Evolutionary conservation across 2,329 filamentous ascomycete genomes (phyloP).

Genomic region (Xylariaceae sp.): DNA sequence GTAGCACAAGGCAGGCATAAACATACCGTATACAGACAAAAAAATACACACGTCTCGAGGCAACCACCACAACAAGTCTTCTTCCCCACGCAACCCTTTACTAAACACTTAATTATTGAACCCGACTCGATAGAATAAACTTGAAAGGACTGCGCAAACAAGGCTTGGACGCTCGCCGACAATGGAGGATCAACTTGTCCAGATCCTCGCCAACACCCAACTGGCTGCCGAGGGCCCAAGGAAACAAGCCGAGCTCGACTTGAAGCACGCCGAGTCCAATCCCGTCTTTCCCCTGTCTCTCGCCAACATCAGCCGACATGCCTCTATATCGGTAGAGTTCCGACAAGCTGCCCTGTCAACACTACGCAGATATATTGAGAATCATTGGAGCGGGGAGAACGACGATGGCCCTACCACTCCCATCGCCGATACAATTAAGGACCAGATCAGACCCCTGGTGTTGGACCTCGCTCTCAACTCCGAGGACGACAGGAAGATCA

Average conservation of each 20-base stretch:
- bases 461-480: constrained; percentile 77
- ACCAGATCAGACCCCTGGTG: constrained; percentile 73
- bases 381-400: constrained; percentile 80
- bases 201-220: constrained; percentile 87
- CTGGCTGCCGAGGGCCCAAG: constrained; percentile 75
- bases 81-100: not conserved
- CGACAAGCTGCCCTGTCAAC: constrained; percentile 83
- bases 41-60: too few species aligned
- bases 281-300: constrained; percentile 80
- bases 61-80: not conserved
- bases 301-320: constrained; percentile 79
- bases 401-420: constrained; percentile 70
- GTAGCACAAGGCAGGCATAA: too few species aligned
- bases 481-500: constrained; percentile 83
- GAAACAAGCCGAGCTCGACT: constrained; percentile 84
- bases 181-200: constrained; percentile 93
- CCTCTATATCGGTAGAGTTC: constrained; percentile 72
- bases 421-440: constrained; percentile 75
- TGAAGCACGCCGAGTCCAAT: constrained; percentile 72
- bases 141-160: not conserved
- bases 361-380: constrained; percentile 82
- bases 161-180: constrained; percentile 21
- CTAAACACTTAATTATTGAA: not conserved
- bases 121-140: not conserved
- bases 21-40: too few species aligned